A percentile compares a stretch with the other conserved stretches of the same genome.
Evolutionary conservation across 2,329 filamentous ascomycete species (phyloP).

Genomic region (Ophiostoma perfectum): DNA sequence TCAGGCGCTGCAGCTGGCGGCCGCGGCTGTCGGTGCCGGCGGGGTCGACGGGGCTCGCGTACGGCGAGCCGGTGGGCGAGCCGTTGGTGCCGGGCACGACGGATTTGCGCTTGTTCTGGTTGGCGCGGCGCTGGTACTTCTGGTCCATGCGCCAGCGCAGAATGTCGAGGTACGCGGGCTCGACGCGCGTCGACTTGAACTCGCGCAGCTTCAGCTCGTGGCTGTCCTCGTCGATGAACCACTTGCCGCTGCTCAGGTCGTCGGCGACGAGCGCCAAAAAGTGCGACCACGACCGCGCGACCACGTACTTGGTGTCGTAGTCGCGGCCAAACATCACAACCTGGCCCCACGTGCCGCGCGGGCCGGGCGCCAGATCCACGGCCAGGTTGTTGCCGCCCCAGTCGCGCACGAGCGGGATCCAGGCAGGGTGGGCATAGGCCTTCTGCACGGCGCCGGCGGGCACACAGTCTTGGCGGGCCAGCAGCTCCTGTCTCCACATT

Average conservation of each 20-base stretch:
- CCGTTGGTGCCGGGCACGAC: conserved; percentile 37
- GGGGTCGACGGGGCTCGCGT: conserved; percentile 57
- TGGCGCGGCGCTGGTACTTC: conserved; percentile 70
- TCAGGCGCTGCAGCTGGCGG: conserved; percentile 65
- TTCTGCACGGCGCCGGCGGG: conserved; percentile 83
- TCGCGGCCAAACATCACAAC: conserved; percentile 95
- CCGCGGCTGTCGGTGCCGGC: conserved; percentile 56
- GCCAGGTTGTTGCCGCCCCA: conserved; percentile 99
- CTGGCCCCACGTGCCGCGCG: conserved; percentile 88
- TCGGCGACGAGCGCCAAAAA: conserved; percentile 85
- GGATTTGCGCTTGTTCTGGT: conserved; percentile 47
- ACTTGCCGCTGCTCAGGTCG: conserved; percentile 83
- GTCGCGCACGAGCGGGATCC: conserved; percentile 93
- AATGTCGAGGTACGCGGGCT: conserved; percentile 91
- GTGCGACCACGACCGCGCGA: conserved; percentile 84
- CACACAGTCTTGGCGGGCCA: conserved; percentile 79
- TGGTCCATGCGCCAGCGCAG: conserved; percentile 93
- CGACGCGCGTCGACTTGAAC: conserved; percentile 82
- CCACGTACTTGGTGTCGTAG: conserved; percentile 97
- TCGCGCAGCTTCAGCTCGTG: conserved; percentile 87
- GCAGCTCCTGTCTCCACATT: conserved; percentile 79
- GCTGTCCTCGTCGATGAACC: conserved; percentile 86
- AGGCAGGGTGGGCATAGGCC: conserved; percentile 85
- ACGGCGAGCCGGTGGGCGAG: conserved; percentile 54
- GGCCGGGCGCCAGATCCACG: conserved; percentile 85